These are phyloP conservation scores for Colletotrichum phormii DNA, from an alignment of 2,329 filamentous ascomycete genomes.

Conservation along the genomic window DNA sequence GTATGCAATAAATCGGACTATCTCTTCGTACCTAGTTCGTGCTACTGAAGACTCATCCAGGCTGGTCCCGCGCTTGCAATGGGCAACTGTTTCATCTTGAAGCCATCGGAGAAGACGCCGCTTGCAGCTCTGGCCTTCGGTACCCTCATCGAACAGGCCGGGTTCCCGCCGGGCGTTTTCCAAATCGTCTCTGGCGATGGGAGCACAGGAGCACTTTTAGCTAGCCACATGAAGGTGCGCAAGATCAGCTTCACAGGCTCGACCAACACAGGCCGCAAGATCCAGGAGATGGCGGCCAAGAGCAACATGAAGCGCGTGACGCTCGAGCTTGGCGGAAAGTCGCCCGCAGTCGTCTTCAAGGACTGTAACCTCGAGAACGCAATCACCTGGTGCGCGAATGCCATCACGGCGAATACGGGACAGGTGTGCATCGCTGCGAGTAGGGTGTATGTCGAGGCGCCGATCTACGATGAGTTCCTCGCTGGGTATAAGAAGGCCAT, in stretches of 20 bases:
- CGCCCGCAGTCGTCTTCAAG: conserved; percentile 72
- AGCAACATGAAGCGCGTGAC: conserved; percentile 77
- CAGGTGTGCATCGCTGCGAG: conserved; percentile 83
- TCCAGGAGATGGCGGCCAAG: conserved; percentile 70
- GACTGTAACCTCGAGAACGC: conserved; percentile 74
- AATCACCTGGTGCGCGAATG: conserved; percentile 50
- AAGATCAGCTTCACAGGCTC: conserved; percentile 81
- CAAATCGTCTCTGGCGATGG: conserved; percentile 56
- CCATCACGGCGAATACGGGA: conserved; percentile 76
- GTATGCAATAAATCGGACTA: neutral
- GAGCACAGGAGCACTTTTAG: conserved; percentile 42
- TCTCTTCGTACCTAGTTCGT: too few relatives aligned
- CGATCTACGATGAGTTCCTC: conserved; percentile 71
- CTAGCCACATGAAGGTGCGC: conserved; percentile 44
- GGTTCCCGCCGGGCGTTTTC: conserved; percentile 57
- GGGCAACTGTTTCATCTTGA: conserved; percentile 57
- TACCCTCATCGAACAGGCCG: conserved; percentile 51
- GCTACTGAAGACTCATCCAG: neutral
- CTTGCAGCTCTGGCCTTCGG: conserved; percentile 50
- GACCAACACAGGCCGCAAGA: conserved; percentile 73
- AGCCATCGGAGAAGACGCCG: conserved; percentile 57
- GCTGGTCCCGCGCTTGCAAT: conserved; percentile 55
- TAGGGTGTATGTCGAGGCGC: conserved; percentile 74
- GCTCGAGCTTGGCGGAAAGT: conserved; percentile 79
- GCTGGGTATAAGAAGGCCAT: conserved; percentile 69